These are phyloP conservation scores for Suillus bovinus DNA, from an alignment of 768 basidiomycete species.

Conservation along the genomic window DNA sequence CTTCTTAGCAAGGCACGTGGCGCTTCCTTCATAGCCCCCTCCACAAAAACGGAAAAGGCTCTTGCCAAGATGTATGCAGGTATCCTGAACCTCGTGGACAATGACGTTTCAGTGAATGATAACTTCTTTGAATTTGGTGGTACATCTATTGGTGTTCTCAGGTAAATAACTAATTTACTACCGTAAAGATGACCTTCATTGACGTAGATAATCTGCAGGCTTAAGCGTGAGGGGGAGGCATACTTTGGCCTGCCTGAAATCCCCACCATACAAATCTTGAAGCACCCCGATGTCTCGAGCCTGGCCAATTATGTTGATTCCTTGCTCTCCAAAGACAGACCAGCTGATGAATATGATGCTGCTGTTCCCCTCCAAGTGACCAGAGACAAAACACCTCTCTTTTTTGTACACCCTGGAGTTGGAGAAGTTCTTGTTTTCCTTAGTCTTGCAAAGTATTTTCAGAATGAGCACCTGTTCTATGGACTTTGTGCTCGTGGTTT, in stretches of 20 bases:
- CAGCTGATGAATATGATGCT: conserved; percentile 36
- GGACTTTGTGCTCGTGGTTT: conserved; percentile 41
- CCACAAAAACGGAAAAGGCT: conserved; percentile 29
- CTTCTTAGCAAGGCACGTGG: conserved; percentile 25
- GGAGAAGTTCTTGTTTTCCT: conserved; percentile 43
- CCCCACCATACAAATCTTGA: no score
- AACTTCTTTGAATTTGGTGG: no score
- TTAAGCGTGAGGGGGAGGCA: no score
- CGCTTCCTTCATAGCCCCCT: conserved; percentile 22
- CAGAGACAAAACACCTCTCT: conserved; percentile 42
- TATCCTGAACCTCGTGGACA: no score
- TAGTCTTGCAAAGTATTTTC: conserved; percentile 41
- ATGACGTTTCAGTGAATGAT: no score
- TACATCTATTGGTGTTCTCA: no score
- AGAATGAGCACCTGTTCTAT: conserved; percentile 39
- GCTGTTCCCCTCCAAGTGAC: conserved; percentile 40
- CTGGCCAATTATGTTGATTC: conserved; percentile 33
- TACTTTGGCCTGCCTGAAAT: no score
- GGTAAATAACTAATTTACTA: no score
- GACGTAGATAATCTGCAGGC: no score
- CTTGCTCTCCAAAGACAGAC: conserved; percentile 21
- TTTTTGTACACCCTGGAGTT: conserved; percentile 45
- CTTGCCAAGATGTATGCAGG: no score
- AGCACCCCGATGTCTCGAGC: conserved; percentile 30
- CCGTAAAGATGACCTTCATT: no score